Conservation (phyloP, 108 stramenopile species). For the Skeletonema tropicum region DNA sequence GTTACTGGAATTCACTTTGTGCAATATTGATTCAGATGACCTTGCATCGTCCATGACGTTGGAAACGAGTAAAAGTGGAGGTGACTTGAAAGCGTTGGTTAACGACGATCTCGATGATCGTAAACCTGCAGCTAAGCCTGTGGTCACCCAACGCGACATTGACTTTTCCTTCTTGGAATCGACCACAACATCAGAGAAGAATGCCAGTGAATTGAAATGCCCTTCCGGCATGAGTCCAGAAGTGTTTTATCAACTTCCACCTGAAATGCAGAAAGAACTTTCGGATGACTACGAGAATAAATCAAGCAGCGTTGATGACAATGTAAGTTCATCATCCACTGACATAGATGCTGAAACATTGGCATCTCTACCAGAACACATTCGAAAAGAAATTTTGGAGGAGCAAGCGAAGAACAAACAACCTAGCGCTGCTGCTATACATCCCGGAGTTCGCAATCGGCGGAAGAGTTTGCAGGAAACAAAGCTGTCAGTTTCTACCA, state of each 20-base stretch:
- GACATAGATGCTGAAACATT: constrained; percentile 36
- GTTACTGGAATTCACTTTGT: constrained; percentile 20
- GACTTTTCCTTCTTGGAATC: constrained; percentile 11
- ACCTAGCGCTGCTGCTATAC: background rate
- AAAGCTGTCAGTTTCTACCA: constrained; percentile 15
- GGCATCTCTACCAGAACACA: constrained; percentile 35
- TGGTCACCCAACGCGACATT: background rate
- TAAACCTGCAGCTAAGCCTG: constrained; percentile 14
- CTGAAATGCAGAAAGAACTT: constrained; percentile 38
- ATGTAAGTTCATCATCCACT: background rate
- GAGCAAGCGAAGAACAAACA: constrained; percentile 17
- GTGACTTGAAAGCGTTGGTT: background rate
- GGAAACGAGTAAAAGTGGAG: background rate
- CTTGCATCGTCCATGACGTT: background rate
- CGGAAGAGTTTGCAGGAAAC: background rate
- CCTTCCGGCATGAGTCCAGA: constrained; percentile 40
- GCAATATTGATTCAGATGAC: constrained; percentile 22
- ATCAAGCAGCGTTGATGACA: background rate
- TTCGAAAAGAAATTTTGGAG: constrained; percentile 27
- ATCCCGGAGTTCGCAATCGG: background rate
- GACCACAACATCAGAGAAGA: background rate
- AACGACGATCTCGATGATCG: constrained; percentile 8
- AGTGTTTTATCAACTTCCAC: constrained; percentile 34
- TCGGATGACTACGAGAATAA: constrained; percentile 1
- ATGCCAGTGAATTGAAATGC: constrained; percentile 12